Base-by-base conservation (phyloP, 2,329 filamentous ascomycete species). In the Drechslerella dactyloides region DNA sequence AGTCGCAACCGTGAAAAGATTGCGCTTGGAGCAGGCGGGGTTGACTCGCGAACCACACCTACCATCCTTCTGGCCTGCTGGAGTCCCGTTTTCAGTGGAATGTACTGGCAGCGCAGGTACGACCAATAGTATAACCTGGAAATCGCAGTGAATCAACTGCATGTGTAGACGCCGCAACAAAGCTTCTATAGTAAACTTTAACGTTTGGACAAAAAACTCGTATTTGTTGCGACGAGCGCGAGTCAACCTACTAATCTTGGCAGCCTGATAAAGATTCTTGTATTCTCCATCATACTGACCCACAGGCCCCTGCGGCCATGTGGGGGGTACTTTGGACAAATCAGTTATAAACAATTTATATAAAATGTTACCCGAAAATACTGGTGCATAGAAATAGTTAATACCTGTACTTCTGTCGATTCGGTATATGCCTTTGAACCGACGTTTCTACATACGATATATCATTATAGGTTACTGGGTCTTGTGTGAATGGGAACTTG, bases 301-400 rank as follows among this genome's bases (percentile, higher is more conserved):
- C 6, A 7, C 7, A 37, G 33, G 6, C 33, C n/a, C n/a, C n/a
- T n/a, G n/a, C n/a, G n/a, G n/a, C n/a, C n/a, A n/a, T n/a, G n/a
- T n/a, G n/a, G n/a, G n/a, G n/a, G n/a, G n/a, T n/a, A n/a, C n/a
- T n/a, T n/a, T n/a, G n/a, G n/a, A n/a, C n/a, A n/a, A n/a, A n/a
- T n/a, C n/a, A n/a, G n/a, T n/a, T n/a, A n/a, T n/a, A n/a, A n/a
- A n/a, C n/a, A n/a, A n/a, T n/a, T n/a, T n/a, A n/a, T n/a, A n/a
- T n/a, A n/a, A n/a, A n/a, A n/a, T n/a, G n/a, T n/a, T n/a, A n/a
- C n/a, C n/a, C n/a, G n/a, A n/a, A n/a, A n/a, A n/a, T n/a, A n/a
- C n/a, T n/a, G n/a, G n/a, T n/a, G n/a, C n/a, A 37, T 37, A 37
- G 33, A 37, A 37, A 37, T 37, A 37, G 33, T n/a, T n/a, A n/a